Evolutionary conservation across 306 rosid species (phyloP).

Genomic region (Quercus engelmannii): DNA sequence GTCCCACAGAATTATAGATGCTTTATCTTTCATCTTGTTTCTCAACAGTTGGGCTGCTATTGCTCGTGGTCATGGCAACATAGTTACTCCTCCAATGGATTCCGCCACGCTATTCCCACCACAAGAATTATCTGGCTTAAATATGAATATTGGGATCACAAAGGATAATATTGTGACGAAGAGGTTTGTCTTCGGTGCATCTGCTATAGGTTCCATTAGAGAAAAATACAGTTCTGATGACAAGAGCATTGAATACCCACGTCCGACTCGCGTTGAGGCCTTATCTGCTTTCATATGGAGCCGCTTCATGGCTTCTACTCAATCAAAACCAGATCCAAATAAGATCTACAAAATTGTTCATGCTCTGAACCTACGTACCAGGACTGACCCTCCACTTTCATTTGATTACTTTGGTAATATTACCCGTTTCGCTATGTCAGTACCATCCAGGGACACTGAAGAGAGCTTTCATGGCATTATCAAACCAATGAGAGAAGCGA

Average conservation of each 20-base stretch:
- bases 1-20: conserved; percentile 31
- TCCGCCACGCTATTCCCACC: conserved; percentile 9
- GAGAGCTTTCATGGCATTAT: not conserved
- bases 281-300: conserved; percentile 15
- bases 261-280: not conserved
- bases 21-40: conserved; percentile 19
- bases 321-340: no score
- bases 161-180: conserved; percentile 6
- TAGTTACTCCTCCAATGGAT: not conserved
- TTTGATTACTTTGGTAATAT: not conserved
- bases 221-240: not conserved
- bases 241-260: no score
- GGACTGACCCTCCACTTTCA: not conserved
- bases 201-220: conserved; percentile 3
- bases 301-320: not conserved
- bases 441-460: not conserved
- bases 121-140: not conserved
- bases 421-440: not conserved
- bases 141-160: not conserved
- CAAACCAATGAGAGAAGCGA: not conserved
- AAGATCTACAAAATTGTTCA: not conserved
- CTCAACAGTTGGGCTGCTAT: conserved; percentile 23
- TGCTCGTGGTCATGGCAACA: not conserved
- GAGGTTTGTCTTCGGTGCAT: conserved; percentile 17
- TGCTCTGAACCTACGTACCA: conserved; percentile 5